A percentile compares a stretch with the other conserved stretches of the same genome.
Conservation (phyloP, 257 asterid genomes). For the Penstemon newberryi region DNA sequence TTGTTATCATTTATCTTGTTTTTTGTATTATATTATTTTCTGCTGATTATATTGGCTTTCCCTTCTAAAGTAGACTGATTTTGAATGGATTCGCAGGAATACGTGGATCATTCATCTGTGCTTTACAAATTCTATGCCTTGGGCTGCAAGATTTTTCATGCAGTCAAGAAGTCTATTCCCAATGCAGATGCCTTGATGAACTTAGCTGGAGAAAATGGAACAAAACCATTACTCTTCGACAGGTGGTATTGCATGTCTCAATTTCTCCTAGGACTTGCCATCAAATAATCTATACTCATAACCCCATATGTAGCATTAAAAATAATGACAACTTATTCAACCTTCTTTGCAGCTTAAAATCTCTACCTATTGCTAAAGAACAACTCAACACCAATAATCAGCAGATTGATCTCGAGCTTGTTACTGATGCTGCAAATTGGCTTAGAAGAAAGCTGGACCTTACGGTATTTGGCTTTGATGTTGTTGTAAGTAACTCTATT, state of each 20-base stretch:
- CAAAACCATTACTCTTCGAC: slow-evolving; percentile 79
- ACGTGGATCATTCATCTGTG: slow-evolving; percentile 89
- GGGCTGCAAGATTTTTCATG: slow-evolving; percentile 73
- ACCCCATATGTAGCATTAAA: slow-evolving; percentile 9
- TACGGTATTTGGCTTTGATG: slow-evolving; percentile 90
- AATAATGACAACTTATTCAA: slow-evolving; percentile 21
- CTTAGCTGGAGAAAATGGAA: slow-evolving; percentile 51
- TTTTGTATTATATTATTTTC: slow-evolving; percentile 24
- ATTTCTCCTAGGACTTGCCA: slow-evolving; percentile 18
- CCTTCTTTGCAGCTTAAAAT: slow-evolving; percentile 66
- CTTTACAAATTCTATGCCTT: slow-evolving; percentile 83
- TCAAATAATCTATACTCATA: slow-evolving; percentile 17
- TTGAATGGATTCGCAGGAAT: slow-evolving; percentile 65
- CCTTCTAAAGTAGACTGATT: slow-evolving; percentile 19
- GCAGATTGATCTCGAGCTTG: slow-evolving; percentile 73
- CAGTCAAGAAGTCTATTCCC: slow-evolving; percentile 85
- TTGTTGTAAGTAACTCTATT: slow-evolving; percentile 61
- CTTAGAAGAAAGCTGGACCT: slow-evolving; percentile 72
- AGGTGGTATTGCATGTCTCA: slow-evolving; percentile 61
- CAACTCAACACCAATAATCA: slow-evolving; percentile 39
- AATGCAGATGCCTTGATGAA: slow-evolving; percentile 69
- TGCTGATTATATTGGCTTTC: slow-evolving; percentile 23
- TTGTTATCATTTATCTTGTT: slow-evolving; percentile 16
- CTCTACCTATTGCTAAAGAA: slow-evolving; percentile 72
- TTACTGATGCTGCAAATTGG: slow-evolving; percentile 73